Evolutionary conservation across 2,329 filamentous ascomycete species (phyloP).

Genomic region (Sclerotinia sclerotiorum): DNA sequence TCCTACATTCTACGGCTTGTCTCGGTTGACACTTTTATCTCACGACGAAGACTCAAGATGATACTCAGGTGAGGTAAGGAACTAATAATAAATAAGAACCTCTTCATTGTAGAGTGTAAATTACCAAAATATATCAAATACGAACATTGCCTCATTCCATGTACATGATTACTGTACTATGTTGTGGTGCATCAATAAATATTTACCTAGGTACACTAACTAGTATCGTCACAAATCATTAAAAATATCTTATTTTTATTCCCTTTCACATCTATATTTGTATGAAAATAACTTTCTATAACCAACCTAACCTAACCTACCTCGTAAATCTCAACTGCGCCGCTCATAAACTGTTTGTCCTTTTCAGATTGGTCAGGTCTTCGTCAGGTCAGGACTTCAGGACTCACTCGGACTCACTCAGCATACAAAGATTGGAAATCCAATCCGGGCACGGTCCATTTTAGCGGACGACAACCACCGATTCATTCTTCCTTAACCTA

Average conservation of each 20-base stretch:
- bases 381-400: not conserved
- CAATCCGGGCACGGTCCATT: not conserved
- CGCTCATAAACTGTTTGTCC: not conserved
- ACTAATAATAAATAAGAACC: not conserved
- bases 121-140: not conserved
- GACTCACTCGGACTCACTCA: too few relatives aligned
- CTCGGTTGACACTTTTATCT: not conserved
- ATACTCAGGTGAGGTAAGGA: not conserved
- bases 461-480: slow-evolving; percentile 8
- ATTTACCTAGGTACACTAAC: not conserved
- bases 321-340: not conserved
- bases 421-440: slow-evolving; percentile 1
- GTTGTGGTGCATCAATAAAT: not conserved
- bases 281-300: not conserved
- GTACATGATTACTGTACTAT: not conserved
- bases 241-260: not conserved
- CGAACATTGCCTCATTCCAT: not conserved
- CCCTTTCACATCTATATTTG: not conserved
- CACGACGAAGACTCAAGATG: not conserved
- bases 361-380: too few relatives aligned
- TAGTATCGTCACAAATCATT: not conserved
- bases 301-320: too few relatives aligned
- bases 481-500: slow-evolving; percentile 10
- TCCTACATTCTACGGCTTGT: not conserved
- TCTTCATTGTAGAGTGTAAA: not conserved